phyloP scores from a whole-genome alignment of 2,329 filamentous ascomycete genomes.

The Tolypocladium album region DNA sequence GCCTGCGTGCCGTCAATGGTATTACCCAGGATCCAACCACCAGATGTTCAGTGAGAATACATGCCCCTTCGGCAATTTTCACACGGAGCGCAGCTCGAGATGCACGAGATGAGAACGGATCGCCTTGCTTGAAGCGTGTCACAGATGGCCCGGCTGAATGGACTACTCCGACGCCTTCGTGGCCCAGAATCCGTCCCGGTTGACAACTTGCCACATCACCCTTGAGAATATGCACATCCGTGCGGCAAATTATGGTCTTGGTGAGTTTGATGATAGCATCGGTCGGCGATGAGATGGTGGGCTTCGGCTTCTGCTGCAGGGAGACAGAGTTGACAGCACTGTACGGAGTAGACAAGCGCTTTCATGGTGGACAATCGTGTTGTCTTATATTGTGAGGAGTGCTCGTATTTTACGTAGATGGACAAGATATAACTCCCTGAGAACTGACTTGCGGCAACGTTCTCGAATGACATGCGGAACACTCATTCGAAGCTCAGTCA shows the following conservation, averaged over 20 bases:
- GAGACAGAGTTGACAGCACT: conserved; percentile 19
- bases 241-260: conserved; percentile 41
- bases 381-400: not conserved
- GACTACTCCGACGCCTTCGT: conserved; percentile 41
- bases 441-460: not conserved
- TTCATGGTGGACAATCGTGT: conserved; percentile 23
- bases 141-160: conserved; percentile 33
- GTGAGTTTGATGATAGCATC: conserved; percentile 38
- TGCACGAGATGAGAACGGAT: conserved; percentile 41
- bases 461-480: not conserved
- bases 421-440: not conserved
- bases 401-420: no score
- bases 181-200: conserved; percentile 36
- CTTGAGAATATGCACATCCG: conserved; percentile 44
- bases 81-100: conserved; percentile 40
- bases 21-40: conserved; percentile 45
- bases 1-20: conserved; percentile 42
- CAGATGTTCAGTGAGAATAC: conserved; percentile 39
- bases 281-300: conserved; percentile 26
- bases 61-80: conserved; percentile 38
- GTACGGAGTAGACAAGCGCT: conserved; percentile 36
- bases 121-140: conserved; percentile 33
- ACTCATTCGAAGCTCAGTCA: not conserved
- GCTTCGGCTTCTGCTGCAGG: conserved; percentile 29
- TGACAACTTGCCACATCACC: conserved; percentile 39